Conservation (phyloP, 1,284 basidiomycete species). For the Sphagnurus paluster region DNA sequence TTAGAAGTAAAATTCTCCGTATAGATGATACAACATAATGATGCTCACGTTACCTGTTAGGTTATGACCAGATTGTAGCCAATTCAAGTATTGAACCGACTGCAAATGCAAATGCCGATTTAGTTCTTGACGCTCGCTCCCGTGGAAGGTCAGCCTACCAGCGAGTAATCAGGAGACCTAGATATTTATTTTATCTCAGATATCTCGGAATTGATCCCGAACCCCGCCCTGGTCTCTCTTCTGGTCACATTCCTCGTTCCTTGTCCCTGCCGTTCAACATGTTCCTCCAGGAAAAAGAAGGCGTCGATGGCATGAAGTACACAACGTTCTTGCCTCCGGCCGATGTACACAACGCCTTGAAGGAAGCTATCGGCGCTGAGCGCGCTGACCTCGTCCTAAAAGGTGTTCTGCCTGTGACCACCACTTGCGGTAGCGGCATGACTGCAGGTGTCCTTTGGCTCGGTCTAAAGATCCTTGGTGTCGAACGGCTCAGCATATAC, state of each 20-base stretch:
- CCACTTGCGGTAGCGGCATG: slow-evolving; percentile 94
- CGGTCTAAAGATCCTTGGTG: slow-evolving; percentile 71
- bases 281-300: slow-evolving; percentile 63
- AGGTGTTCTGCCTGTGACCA: slow-evolving; percentile 61
- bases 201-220: slow-evolving; percentile 85
- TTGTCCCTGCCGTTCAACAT: slow-evolving; percentile 82
- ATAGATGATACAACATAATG: slow-evolving; percentile 17
- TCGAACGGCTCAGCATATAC: slow-evolving; percentile 66
- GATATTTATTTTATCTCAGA: slow-evolving; percentile 38
- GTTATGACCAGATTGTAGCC: slow-evolving; percentile 80
- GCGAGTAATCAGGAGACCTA: not conserved
- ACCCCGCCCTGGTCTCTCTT: slow-evolving; percentile 84
- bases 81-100: slow-evolving; percentile 60
- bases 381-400: slow-evolving; percentile 54
- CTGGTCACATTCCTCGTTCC: slow-evolving; percentile 92
- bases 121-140: slow-evolving; percentile 89
- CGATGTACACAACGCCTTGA: slow-evolving; percentile 63
- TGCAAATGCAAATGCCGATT: slow-evolving; percentile 49
- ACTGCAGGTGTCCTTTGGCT: slow-evolving; percentile 94
- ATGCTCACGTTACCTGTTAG: slow-evolving; percentile 38
- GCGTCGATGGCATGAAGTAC: slow-evolving; percentile 50
- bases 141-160: slow-evolving; percentile 58
- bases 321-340: slow-evolving; percentile 60
- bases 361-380: slow-evolving; percentile 58
- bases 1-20: slow-evolving; percentile 57